These are phyloP conservation scores for Naganishia cerealis DNA, from an alignment of 1,284 basidiomycete species.

Conservation along the genomic window DNA sequence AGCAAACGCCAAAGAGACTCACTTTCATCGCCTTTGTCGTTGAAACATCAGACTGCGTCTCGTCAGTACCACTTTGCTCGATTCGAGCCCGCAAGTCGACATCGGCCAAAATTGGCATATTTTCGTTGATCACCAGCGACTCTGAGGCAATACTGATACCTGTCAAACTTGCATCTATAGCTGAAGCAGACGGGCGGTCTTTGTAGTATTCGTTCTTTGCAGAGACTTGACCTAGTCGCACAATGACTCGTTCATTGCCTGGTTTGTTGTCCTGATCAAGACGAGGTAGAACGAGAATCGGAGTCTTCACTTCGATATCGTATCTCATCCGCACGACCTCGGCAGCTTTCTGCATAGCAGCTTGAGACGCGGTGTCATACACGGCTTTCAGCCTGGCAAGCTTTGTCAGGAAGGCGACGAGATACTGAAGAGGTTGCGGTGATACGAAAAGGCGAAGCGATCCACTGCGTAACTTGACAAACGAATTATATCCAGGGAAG, in stretches of 20 bases:
- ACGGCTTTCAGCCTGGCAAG: conserved; percentile 88
- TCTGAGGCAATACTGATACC: conserved; percentile 83
- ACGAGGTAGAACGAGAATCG: conserved; percentile 86
- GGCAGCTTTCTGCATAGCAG: conserved; percentile 85
- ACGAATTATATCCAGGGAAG: conserved; percentile 82
- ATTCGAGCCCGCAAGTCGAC: conserved; percentile 76
- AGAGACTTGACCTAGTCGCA: conserved; percentile 85
- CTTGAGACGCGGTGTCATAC: conserved; percentile 89
- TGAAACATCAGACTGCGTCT: conserved; percentile 52
- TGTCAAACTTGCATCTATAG: conserved; percentile 73
- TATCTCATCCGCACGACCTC: conserved; percentile 86
- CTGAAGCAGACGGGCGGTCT: conserved; percentile 59
- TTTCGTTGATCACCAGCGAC: conserved; percentile 56
- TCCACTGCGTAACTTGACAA: conserved; percentile 79
- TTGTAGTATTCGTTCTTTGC: conserved; percentile 75
- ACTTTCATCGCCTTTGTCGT: conserved; percentile 70
- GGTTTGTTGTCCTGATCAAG: conserved; percentile 57
- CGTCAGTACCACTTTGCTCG: conserved; percentile 57
- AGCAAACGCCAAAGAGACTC: conserved; percentile 35
- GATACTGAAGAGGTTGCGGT: conserved; percentile 79
- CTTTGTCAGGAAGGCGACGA: conserved; percentile 81
- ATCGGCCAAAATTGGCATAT: conserved; percentile 87
- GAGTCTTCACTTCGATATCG: conserved; percentile 84
- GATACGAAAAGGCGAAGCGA: conserved; percentile 88
- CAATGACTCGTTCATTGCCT: conserved; percentile 70